These are phyloP conservation scores for Citrus medica DNA, from an alignment of 345 rosid genomes.

Conservation along the genomic window DNA sequence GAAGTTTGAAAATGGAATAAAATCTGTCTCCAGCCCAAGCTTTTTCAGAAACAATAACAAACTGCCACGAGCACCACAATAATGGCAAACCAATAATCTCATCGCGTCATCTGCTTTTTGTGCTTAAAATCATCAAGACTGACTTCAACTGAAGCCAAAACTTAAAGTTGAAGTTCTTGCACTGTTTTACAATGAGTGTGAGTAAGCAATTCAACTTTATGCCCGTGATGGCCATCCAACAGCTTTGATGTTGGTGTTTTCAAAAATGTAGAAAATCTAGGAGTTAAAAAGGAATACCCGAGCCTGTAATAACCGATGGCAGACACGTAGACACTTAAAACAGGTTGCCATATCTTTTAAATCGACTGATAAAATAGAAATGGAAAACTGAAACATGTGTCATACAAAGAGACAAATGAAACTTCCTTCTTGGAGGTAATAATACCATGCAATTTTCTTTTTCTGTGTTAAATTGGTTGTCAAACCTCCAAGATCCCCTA, in stretches of 20 bases:
- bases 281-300: neutral
- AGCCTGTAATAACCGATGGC: neutral
- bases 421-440: too few species aligned
- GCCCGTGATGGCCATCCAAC: neutral
- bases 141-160: neutral
- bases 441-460: too few species aligned
- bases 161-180: neutral
- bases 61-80: neutral
- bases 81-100: neutral
- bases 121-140: neutral
- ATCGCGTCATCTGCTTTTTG: neutral
- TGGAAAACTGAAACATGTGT: neutral
- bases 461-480: too few species aligned
- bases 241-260: too few species aligned
- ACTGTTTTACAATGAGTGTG: neutral
- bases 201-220: neutral
- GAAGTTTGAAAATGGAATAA: neutral
- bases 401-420: neutral
- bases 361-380: neutral
- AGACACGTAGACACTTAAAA: neutral
- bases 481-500: too few species aligned
- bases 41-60: neutral
- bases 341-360: neutral
- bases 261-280: neutral
- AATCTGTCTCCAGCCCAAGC: neutral